phyloP scores from a whole-genome alignment of 257 asterid genomes.

The Solanum lignicaule region DNA sequence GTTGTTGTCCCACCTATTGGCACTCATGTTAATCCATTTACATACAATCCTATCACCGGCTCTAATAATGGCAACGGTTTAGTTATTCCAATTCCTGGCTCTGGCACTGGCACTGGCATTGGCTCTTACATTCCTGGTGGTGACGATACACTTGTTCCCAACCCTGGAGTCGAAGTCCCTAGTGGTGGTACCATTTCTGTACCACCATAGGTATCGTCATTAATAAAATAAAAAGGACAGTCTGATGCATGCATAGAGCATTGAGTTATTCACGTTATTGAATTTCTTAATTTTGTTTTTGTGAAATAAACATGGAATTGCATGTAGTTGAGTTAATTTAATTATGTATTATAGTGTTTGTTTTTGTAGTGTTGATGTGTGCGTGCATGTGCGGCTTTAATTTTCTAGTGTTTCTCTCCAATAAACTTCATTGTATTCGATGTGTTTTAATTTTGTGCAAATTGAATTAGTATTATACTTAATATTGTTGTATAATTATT shows the following conservation, averaged over 20 bases:
- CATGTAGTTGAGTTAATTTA: background rate
- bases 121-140: background rate
- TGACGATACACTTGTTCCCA: constrained; percentile 19
- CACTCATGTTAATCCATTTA: constrained; percentile 13
- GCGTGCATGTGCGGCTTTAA: background rate
- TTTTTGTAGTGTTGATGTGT: background rate
- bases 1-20: constrained; percentile 38
- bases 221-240: background rate
- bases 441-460: background rate
- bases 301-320: background rate
- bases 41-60: constrained; percentile 63
- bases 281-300: constrained; percentile 1
- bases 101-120: background rate
- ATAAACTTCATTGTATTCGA: background rate
- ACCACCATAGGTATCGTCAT: constrained; percentile 29
- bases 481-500: background rate
- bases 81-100: background rate
- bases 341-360: background rate
- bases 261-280: background rate
- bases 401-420: background rate
- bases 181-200: constrained; percentile 14
- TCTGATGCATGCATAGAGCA: background rate
- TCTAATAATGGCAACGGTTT: constrained; percentile 18
- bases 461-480: background rate
- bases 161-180: constrained; percentile 21